phyloP scores from a whole-genome alignment of 1,139 yeast species.

The Suhomyces wounanorum region DNA sequence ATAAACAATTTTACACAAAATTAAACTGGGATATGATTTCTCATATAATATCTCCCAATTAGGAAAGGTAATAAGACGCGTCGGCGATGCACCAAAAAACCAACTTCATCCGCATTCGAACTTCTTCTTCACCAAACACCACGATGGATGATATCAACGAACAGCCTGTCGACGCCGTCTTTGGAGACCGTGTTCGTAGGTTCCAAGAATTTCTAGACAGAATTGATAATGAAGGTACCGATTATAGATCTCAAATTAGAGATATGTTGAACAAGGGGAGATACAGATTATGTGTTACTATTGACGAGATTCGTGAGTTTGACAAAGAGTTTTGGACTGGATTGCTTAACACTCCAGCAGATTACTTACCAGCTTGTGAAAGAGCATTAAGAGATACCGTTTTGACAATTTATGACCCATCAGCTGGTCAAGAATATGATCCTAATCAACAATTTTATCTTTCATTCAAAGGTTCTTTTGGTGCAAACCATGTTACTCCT shows the following conservation, averaged over 20 bases:
- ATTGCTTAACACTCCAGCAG: constrained; percentile 74
- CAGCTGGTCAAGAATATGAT: constrained; percentile 49
- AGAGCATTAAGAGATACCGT: constrained; percentile 84
- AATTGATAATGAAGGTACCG: constrained; percentile 48
- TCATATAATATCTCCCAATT: constrained; percentile 22
- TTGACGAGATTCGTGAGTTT: constrained; percentile 87
- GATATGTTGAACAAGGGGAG: constrained; percentile 68
- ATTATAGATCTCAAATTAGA: constrained; percentile 69
- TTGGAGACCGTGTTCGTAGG: constrained; percentile 80
- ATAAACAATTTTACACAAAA: background rate
- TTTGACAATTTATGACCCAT: constrained; percentile 62
- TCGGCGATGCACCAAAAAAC: constrained; percentile 11
- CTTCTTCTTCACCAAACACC: constrained; percentile 4
- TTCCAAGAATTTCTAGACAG: constrained; percentile 86
- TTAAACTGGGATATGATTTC: background rate
- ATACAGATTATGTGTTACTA: constrained; percentile 69
- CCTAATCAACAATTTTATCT: constrained; percentile 71
- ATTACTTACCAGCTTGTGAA: constrained; percentile 86
- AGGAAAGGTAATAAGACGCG: constrained; percentile 39
- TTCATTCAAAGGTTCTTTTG: constrained; percentile 90
- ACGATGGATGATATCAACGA: constrained; percentile 29
- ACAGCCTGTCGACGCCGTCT: constrained; percentile 50
- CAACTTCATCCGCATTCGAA: constrained; percentile 6
- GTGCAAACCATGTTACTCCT: constrained; percentile 84
- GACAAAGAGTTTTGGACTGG: constrained; percentile 83